Evolutionary conservation across 352 stramenopile species (phyloP).

Genomic region (Pythium insidiosum): DNA sequence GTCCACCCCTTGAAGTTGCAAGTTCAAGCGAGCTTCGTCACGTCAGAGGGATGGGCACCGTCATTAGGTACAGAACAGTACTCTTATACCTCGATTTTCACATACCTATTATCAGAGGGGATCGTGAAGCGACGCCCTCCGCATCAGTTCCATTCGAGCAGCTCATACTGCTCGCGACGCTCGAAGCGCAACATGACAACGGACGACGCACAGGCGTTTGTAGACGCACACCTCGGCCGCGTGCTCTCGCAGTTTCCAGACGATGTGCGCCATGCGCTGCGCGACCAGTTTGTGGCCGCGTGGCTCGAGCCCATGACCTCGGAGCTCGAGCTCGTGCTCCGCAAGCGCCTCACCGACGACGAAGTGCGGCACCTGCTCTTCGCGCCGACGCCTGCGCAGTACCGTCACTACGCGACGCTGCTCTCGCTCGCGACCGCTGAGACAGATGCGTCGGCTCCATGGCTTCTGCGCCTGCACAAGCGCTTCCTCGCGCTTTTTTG

Average conservation of each 20-base stretch:
- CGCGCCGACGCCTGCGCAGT: conserved; percentile 14
- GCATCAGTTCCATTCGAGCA: too few relatives aligned
- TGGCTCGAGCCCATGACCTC: conserved; percentile 16
- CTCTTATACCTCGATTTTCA: too few relatives aligned
- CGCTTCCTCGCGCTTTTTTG: conserved; percentile 34
- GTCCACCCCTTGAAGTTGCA: too few relatives aligned
- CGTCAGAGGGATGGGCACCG: too few relatives aligned
- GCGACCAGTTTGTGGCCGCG: conserved; percentile 18
- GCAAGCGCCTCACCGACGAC: conserved; percentile 28
- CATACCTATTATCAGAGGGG: background rate
- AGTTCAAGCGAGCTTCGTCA: too few relatives aligned
- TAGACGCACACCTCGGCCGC: conserved; percentile 10
- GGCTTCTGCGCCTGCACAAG: conserved; percentile 14
- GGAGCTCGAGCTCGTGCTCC: conserved; percentile 24
- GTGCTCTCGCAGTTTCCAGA: conserved; percentile 15
- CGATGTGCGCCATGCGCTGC: conserved; percentile 14
- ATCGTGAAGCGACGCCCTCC: too few relatives aligned
- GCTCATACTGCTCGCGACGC: too few relatives aligned
- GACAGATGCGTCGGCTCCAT: background rate
- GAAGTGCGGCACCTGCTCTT: conserved; percentile 31
- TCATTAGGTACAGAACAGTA: too few relatives aligned
- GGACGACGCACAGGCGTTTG: conserved; percentile 3
- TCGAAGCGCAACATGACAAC: background rate
- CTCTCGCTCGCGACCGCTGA: conserved; percentile 6
- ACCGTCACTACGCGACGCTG: conserved; percentile 16